Base-by-base conservation (phyloP, 805 yeast species). In the Lipomyces sp. region DNA sequence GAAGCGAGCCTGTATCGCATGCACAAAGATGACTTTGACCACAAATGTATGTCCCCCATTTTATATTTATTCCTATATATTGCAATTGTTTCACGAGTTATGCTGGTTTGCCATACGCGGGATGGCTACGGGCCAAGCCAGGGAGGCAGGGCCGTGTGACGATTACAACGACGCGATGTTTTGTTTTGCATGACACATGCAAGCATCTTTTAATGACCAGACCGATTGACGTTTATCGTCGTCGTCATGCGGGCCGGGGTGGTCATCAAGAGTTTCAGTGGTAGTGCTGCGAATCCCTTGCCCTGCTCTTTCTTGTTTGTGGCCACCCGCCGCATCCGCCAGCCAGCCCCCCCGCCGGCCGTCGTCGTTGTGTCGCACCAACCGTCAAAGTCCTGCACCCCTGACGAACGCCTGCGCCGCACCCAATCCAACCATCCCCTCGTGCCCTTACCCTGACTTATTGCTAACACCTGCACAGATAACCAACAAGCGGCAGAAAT, bases 11-110 rank as follows among this genome's bases (percentile, higher is more conserved):
- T 86, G 70, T 90, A 87, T 79, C 86, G 94, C 74, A 86, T 90
- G 77, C 97, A 92, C 77, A 94, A 92, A 80, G 96, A 92, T 77
- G 97, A 93, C 77, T 90, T 87, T 73, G 98, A 94, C 78, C 82
- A 89, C 73, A 93, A 93, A 77, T 88, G 76, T 74, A 57, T 42
- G 76, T 73, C n/a, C n/a, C n/a, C n/a, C n/a, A n/a, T n/a, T n/a
- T n/a, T n/a, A n/a, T n/a, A n/a, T 15, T 4, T 58, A 8, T 59
- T 58, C 33, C 37, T 34, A 32, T 61, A 6, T 4, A 11, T 63
- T 29, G 58, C 33, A n/a, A 42, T 50, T 55, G 50, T 50, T 34
- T 56, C 30, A 6, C 6, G 51, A 11, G n/a, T 29, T 24, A 2
- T 24, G 7, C 11, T 1, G 24, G 39, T 4, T 59, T n/a, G n/a